Base-by-base conservation (phyloP, 2,329 filamentous ascomycete species). In the Fusarium nygamai region DNA sequence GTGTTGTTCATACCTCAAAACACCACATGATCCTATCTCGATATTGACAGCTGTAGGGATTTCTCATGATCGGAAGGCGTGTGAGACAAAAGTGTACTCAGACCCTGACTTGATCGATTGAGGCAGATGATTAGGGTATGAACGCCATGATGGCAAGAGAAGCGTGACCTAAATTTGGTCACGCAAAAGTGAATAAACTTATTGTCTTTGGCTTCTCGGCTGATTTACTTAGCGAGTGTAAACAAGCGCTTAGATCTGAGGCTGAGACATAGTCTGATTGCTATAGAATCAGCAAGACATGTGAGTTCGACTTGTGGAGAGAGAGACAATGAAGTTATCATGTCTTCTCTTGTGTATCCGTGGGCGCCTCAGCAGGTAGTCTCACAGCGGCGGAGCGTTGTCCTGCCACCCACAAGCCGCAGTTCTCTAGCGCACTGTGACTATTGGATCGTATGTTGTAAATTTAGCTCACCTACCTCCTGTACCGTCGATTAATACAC, bases 71-170 rank as follows among this genome's bases (percentile, higher is more conserved):
- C 64, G 57, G 50, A 65, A 72, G 68, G 72, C 57, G 72, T 63
- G 60, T 67, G 61, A 77, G 57, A 62, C 63, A 67, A 24, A 33
- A 44, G n/a, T 70, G 73, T 76, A 72, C 73, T 75, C 62, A 59
- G 65, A 70, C 73, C 69, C 64, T 75, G 59, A 71, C 31, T 51
- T 61, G 64, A 54, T 62, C 59, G 71, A 76, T 73, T 75, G 76
- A 77, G 54, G 76, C 76, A 74, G 76, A 76, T 77, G 76, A 78
- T 78, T 76, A 67, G 71, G 76, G 64, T 74, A 61, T 44, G 67
- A 67, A 58, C 41, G 57, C 53, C 41, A 57, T 58, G 57, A 58
- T 72, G 60, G 48, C 53, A 69, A 24, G 16, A 64, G 58, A 76
- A 67, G 68, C 71, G 61, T 78, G 76, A 78, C 73, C 68, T 46